Evolutionary conservation across 2,329 filamentous ascomycete genomes (phyloP).

Genomic region (Colletotrichum eremochloae): DNA sequence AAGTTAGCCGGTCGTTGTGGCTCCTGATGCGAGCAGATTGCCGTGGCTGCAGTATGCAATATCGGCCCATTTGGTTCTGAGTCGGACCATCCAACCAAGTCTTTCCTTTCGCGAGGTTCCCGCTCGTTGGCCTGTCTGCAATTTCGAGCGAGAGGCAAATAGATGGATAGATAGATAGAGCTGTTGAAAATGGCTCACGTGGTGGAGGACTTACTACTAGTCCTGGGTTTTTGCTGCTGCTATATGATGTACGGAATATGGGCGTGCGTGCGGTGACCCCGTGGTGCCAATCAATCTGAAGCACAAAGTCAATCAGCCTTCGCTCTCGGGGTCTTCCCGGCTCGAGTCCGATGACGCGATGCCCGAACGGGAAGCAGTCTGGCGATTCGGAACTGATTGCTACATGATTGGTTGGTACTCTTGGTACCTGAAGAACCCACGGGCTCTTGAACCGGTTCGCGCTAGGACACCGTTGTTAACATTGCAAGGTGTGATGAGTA

Average conservation of each 20-base stretch:
- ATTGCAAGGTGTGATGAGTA: slow-evolving; percentile 10
- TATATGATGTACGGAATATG: neutral
- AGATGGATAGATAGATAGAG: neutral
- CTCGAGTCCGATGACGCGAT: neutral
- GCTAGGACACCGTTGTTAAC: neutral
- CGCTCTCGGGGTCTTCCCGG: slow-evolving; percentile 1
- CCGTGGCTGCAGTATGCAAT: neutral
- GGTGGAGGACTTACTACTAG: slow-evolving; percentile 21
- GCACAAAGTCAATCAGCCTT: slow-evolving; percentile 3
- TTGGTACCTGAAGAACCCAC: neutral
- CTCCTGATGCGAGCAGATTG: neutral
- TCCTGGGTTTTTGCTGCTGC: slow-evolving; percentile 10
- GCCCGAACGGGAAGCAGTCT: neutral
- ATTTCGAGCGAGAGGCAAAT: slow-evolving; percentile 2
- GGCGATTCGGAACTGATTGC: neutral
- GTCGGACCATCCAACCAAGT: neutral
- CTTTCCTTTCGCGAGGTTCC: slow-evolving; percentile 4
- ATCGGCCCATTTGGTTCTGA: neutral
- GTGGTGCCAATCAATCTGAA: slow-evolving; percentile 14
- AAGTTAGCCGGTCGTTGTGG: neutral
- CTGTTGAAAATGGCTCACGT: neutral
- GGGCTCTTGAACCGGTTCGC: neutral
- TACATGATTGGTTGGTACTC: too few relatives aligned
- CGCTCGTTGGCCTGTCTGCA: slow-evolving; percentile 20
- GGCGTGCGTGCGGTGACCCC: too few relatives aligned